These are phyloP conservation scores for Arthrobotrys sphaeroides DNA, from an alignment of 2,329 filamentous ascomycete genomes.

Conservation along the genomic window DNA sequence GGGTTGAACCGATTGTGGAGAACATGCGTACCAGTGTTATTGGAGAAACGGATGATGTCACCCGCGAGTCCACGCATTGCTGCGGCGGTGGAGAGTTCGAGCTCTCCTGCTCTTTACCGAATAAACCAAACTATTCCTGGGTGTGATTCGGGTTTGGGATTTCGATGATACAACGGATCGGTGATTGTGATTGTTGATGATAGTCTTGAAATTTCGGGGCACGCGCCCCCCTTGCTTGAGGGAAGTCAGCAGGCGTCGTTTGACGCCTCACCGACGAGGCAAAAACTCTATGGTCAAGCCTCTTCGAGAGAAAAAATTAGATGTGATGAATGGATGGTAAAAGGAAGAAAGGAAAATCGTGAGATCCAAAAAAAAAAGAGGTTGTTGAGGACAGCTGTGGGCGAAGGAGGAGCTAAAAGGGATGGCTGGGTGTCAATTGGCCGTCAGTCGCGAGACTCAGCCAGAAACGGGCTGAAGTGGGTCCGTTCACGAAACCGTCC, in stretches of 20 bases:
- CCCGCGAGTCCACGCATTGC: slow-evolving; percentile 47
- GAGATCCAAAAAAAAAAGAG: slow-evolving; percentile 12
- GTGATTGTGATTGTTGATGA: not conserved
- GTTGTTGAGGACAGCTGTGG: not conserved
- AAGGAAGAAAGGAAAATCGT: not conserved
- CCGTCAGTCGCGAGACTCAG: slow-evolving; percentile 15
- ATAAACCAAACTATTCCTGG: not conserved
- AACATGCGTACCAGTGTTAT: slow-evolving; percentile 47
- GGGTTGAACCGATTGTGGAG: not conserved
- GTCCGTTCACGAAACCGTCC: slow-evolving; percentile 3
- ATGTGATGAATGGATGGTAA: slow-evolving; percentile 2
- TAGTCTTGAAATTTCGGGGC: not conserved
- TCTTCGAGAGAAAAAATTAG: not conserved
- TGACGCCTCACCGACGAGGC: slow-evolving; percentile 16
- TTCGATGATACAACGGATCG: not conserved
- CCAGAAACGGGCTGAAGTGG: slow-evolving; percentile 10
- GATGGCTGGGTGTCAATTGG: slow-evolving; percentile 24
- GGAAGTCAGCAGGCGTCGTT: slow-evolving; percentile 11
- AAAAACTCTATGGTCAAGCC: not conserved
- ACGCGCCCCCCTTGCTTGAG: slow-evolving; percentile 12
- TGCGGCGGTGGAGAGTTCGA: slow-evolving; percentile 7
- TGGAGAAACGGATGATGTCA: slow-evolving; percentile 52
- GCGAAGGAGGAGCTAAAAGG: slow-evolving; percentile 19
- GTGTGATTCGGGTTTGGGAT: not conserved
- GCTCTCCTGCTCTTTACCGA: slow-evolving; percentile 15